Conservation (phyloP, 768 basidiomycete genomes). For the Trametopsis cervina region DNA sequence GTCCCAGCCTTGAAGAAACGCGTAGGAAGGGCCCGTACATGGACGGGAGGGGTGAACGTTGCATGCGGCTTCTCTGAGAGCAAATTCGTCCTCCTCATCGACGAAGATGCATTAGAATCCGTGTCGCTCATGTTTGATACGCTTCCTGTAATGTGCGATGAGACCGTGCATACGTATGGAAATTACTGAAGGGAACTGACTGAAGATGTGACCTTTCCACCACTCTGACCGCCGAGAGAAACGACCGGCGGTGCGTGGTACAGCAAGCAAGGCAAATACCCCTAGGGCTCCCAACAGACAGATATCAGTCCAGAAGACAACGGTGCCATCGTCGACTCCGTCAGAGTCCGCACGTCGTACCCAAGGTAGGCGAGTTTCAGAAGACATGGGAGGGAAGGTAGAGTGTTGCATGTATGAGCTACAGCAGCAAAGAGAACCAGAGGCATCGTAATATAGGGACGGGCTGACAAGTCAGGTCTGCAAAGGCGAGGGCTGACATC, state of each 20-base stretch:
- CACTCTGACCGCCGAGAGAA: background rate
- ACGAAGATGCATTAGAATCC: background rate
- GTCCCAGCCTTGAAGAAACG: slow-evolving; percentile 25
- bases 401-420: too few species aligned
- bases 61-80: background rate
- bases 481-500: too few species aligned
- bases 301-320: slow-evolving; percentile 6
- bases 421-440: too few species aligned
- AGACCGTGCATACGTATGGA: background rate
- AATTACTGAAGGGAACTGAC: background rate
- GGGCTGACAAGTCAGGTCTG: too few species aligned
- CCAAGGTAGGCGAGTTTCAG: too few species aligned
- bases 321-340: background rate
- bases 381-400: too few species aligned
- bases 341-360: too few species aligned
- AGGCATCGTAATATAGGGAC: too few species aligned
- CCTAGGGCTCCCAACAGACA: background rate
- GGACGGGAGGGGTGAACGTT: background rate
- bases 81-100: background rate
- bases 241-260: background rate
- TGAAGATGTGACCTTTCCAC: background rate
- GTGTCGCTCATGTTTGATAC: background rate
- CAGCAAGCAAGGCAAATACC: background rate
- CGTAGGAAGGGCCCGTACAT: slow-evolving; percentile 23
- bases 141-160: background rate